Base-by-base conservation (phyloP, 495 filamentous ascomycete species). In the Lepidopterella palustris region DNA sequence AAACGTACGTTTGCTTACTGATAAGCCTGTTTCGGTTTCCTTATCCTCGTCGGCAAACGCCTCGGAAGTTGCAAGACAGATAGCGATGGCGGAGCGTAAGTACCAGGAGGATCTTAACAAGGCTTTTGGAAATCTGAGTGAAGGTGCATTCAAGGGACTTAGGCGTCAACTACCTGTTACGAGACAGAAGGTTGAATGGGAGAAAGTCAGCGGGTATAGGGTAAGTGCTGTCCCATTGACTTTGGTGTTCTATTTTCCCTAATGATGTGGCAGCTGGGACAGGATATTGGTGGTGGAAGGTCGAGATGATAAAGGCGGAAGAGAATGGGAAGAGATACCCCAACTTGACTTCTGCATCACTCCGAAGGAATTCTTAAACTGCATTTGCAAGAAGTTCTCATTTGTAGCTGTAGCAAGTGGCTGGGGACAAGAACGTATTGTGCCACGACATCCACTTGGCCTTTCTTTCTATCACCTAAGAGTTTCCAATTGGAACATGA, bases 101-200 rank as follows among this genome's bases (percentile, higher is more conserved):
- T 97, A 96, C 74, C 95, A 99, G 74, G 92, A 96, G 75, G 90
- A 96, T 61, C 77, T 99, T 65, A 97, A 97, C 76, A 78, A 84
- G 65, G 92, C 89, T 3, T 99, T 99, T 72, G 84, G 83, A 8
- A 83, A 79, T 59, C 78, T 97, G 72, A 90, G 88, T 66, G 93
- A 99, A 77, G 92, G 90, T 1, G 86, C 89, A 4, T 99, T 99
- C 76, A 97, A 97, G 83, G 81, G 83, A 11, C 76, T 99, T 68
- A 82, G 95, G 65, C 82, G 95, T 71, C 95, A 97, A 73, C 76
- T 99, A 69, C 95, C 95, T 6, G 87, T 99, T 40, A 97, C 93
- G 58, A 83, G 95, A 71, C 95, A 99, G 79, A 97, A 96, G 80
- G 90, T 99, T 53, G 93, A 97, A 74, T 99, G 95, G 95, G 93